Base-by-base conservation (phyloP, 176 grass and related monocot genomes). In the Saccharum spontaneum region DNA sequence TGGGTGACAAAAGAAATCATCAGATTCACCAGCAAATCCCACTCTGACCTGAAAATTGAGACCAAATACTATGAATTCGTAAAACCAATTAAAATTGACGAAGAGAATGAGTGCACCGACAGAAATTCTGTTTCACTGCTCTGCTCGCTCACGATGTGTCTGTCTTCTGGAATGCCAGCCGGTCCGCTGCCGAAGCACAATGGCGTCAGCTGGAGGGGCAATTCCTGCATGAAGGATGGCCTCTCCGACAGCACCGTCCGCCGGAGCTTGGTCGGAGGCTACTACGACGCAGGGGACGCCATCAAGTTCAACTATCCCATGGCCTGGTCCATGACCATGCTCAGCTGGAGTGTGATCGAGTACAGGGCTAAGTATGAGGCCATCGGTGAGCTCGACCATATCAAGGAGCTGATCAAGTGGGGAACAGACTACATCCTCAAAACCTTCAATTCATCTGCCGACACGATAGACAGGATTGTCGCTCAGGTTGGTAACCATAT, bases 281-380 rank as follows among this genome's bases (percentile, higher is more conserved):
- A 85, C 85, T 97, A 97, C 48, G 94, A 97, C 7, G 94, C 94
- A 3, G 94, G 94, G 20, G 94, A 97, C 61, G 94, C 94, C 30
- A 97, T 97, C 92, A 97, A 97, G 89, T 97, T 97, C 87, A 97
- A 97, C 73, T 97, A 90, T 41, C 94, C 94, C 59, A 97, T 97
- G 94, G 92, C 94, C 73, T 97, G 90, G 83, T 90, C 94, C 85
- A 97, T 97, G 94, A 97, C 94, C 79, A 94, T 97, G 94, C 91
- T 97, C 75, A 97, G 94, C 82, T 97, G 94, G 94, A 97, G 87
- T 10, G 94, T 97, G 60, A 97, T 97, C 40, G 94, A 97, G 89
- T 97, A 97, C 87, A 92, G 10, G 57, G 92, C 94, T 6, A 97
- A 94, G 78, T 97, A 90, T 34, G 94, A 97, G 79, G 87, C 87